Evolutionary conservation across 1,284 basidiomycete species (phyloP).

Genomic region (Baeospora myosura): DNA sequence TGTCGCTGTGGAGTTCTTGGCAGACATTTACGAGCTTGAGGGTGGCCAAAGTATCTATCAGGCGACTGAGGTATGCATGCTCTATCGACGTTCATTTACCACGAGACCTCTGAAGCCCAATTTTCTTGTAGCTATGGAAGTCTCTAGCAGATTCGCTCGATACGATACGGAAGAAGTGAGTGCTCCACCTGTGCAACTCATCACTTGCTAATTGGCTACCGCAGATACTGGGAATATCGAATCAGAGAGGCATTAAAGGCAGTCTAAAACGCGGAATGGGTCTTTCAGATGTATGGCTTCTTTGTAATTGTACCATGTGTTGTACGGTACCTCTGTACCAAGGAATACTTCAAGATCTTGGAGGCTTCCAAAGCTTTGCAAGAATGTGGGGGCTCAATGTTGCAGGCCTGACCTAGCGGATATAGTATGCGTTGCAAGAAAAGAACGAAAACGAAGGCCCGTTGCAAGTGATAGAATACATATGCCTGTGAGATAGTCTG

Average conservation of each 20-base stretch:
- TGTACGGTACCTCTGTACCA: too few species aligned
- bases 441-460: too few species aligned
- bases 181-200: conserved; percentile 11
- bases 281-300: background rate
- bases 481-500: too few species aligned
- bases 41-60: conserved; percentile 38
- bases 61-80: conserved; percentile 44
- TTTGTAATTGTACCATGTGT: background rate
- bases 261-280: background rate
- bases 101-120: conserved; percentile 8
- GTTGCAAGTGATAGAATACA: too few species aligned
- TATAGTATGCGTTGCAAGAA: too few species aligned
- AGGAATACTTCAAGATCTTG: too few species aligned
- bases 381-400: too few species aligned
- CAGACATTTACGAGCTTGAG: conserved; percentile 65
- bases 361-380: too few species aligned
- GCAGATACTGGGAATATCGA: conserved; percentile 38
- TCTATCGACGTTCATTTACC: background rate
- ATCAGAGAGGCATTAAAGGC: conserved; percentile 33
- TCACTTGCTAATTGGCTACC: background rate
- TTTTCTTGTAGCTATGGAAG: conserved; percentile 52
- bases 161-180: conserved; percentile 72
- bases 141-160: conserved; percentile 68
- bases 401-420: too few species aligned
- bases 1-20: conserved; percentile 80